Base-by-base conservation (phyloP, 2,329 filamentous ascomycete species). In the Sordariomycetes sp. region DNA sequence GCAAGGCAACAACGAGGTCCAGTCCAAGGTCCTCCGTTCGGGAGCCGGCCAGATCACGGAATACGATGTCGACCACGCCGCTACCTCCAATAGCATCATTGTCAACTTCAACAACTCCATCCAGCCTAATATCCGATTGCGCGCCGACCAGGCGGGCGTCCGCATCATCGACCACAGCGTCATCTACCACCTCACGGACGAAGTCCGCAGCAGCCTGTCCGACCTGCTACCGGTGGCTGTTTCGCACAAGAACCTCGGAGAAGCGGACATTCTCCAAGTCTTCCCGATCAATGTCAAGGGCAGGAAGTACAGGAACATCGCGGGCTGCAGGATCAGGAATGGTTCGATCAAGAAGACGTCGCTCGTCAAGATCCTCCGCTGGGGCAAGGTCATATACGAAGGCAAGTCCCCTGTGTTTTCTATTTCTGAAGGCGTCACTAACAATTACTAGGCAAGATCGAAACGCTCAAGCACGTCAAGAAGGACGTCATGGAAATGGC, bases 401-500 rank as follows among this genome's bases (percentile, higher is more conserved):
- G 90, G 90, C 93, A 67, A 63, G 82, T 68, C 47, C 21, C 20
- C 29, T 11, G 8, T 8, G 8, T 19, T 12, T 32, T 18, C 21
- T 29, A 25, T 31, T n/a, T 28, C 6, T 24, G 15, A 39, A 3
- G 33, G 27, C 18, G 10, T 30, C 16, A 4, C 27, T 33, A n/a
- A 9, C 10, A 8, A 15, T 21, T 16, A 37, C 19, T 38, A 94
- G 90, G 88, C 44, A 71, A 70, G 33, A 74, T 96, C 28, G 71
- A 76, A 14, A 85, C 85, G 2, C 75, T 98, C 38, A 95, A 92
- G 63, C 84, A 93, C 49, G 77, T 83, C 55, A 95, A 96, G 70
- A 93, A 93, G 55, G 86, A 95, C 44, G 84, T 92, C 20, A 66
- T 68, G 30, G 86, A 94, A 51, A 92, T 94, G 78, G 79, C 78